Base-by-base conservation (phyloP, 345 rosid genomes). In the Iberis pinnata region DNA sequence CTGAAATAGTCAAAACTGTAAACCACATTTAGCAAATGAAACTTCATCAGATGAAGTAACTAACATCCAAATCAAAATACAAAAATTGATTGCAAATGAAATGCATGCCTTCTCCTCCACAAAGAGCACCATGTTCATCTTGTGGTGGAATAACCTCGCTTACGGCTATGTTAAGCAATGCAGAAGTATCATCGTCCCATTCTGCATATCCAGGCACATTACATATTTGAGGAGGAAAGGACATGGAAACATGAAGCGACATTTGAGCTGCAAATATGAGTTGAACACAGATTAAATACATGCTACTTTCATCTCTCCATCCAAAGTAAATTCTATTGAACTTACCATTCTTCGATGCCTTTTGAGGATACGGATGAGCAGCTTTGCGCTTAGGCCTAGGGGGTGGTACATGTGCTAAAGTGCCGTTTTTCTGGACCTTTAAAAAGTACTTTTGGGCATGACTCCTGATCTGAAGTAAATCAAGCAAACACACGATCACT, bases 341-440 rank as follows among this genome's bases (percentile, higher is more conserved):
- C 76, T 50, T 46, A 87, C 96, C 83, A 60, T 65, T 78, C 77
- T 83, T 87, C 0, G 89, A 67, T n/a, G 93, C 93, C 66, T 87
- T 87, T 42, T 81, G 96, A 51, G 96, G 96, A 74, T 87, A 87
- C 18, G 96, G 93, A 73, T 81, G 96, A 54, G 89, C 85, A 51
- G 96, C 89, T 82, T 84, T 87, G 64, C 93, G 78, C 70, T 86
- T 86, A 33, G 96, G 96, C 48, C 96, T 71, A 40, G 96, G 96
- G 5, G 93, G 96, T 60, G 96, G 93, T 50, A 87, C 70, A 68
- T 87, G 96, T 61, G 83, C 96, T 55, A 71, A 71, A 42, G 87
- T 78, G 47, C 96, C 96, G 37, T 50, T 87, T 67, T 84, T 87
- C 64, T 83, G 89, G 26, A 81, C 96, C 75, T 87, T 87, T 9